Conservation (phyloP, 2,329 filamentous ascomycete genomes). For the Ceratocystiopsis brevicomis region DNA sequence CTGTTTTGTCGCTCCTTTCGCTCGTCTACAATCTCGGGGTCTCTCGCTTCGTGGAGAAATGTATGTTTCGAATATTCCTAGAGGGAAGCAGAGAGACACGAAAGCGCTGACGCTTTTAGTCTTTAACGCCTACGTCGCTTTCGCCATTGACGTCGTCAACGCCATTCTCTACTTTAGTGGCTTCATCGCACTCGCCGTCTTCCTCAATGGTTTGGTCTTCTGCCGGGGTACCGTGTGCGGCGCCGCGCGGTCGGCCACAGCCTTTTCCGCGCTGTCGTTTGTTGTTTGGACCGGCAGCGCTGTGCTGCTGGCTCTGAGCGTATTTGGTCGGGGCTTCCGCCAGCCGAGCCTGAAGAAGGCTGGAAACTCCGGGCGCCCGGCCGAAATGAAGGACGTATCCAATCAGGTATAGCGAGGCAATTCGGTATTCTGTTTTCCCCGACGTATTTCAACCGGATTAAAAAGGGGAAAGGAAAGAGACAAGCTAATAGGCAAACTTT, state of each 20-base stretch:
- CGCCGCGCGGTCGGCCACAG: conserved; percentile 33
- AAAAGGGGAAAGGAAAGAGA: no score
- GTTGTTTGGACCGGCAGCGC: conserved; percentile 31
- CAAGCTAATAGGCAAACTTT: no score
- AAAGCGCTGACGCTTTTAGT: conserved; percentile 11
- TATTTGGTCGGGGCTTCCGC: conserved; percentile 12
- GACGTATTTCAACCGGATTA: no score
- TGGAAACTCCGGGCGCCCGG: not conserved
- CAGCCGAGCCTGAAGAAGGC: no score
- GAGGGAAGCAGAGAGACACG: no score
- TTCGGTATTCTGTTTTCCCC: no score
- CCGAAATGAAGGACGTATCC: conserved; percentile 20
- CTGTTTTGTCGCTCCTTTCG: conserved; percentile 34
- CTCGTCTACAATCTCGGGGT: conserved; percentile 32
- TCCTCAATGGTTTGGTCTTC: conserved; percentile 34
- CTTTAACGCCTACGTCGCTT: conserved; percentile 28
- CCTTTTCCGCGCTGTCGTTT: conserved; percentile 34
- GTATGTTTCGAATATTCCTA: not conserved
- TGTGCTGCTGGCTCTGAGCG: conserved; percentile 25
- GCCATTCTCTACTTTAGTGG: conserved; percentile 38
- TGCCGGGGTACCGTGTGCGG: conserved; percentile 38
- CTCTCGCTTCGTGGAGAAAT: conserved; percentile 21
- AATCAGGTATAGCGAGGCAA: conserved; percentile 4
- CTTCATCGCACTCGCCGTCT: conserved; percentile 38
- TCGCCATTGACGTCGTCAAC: conserved; percentile 32